Conservation (phyloP, 1,284 basidiomycete genomes). For the Kwoniella shivajii region DNA sequence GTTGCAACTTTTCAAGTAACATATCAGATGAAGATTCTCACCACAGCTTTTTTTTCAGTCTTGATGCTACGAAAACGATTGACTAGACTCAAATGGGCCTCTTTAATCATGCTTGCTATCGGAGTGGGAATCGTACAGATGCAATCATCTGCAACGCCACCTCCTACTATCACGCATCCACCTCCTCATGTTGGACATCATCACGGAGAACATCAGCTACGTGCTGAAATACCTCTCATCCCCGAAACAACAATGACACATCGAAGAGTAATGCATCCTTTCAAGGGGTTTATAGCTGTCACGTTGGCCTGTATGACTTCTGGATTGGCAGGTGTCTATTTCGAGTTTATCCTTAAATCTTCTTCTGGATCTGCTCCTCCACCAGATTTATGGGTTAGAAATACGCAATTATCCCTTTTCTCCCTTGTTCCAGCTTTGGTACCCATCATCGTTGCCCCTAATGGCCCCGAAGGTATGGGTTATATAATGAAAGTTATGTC, state of each 20-base stretch:
- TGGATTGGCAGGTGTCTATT: slow-evolving; percentile 97
- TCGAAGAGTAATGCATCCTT: slow-evolving; percentile 64
- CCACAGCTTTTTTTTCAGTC: slow-evolving; percentile 92
- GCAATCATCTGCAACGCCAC: slow-evolving; percentile 56
- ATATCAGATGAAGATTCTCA: slow-evolving; percentile 97
- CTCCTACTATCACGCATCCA: slow-evolving; percentile 10
- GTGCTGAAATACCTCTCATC: slow-evolving; percentile 1
- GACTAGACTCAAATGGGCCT: slow-evolving; percentile 74
- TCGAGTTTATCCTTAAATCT: slow-evolving; percentile 94
- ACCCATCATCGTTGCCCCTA: slow-evolving; percentile 69
- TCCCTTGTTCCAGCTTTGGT: slow-evolving; percentile 86
- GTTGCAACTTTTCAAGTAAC: slow-evolving; percentile 87
- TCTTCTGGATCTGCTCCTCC: slow-evolving; percentile 53
- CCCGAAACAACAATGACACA: slow-evolving; percentile 6
- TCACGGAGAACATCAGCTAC: slow-evolving; percentile 1
- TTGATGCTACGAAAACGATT: slow-evolving; percentile 80
- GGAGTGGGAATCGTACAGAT: slow-evolving; percentile 94
- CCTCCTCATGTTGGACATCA: slow-evolving; percentile 21
- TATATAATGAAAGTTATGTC: slow-evolving; percentile 36
- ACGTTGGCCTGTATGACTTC: slow-evolving; percentile 91
- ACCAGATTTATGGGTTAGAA: slow-evolving; percentile 88
- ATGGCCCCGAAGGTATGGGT: slow-evolving; percentile 38
- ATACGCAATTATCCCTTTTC: slow-evolving; percentile 93
- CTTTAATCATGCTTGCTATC: slow-evolving; percentile 79
- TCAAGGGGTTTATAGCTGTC: slow-evolving; percentile 82